Conservation (phyloP, 129 eudicot genomes). For the Chrysanthemum seticuspe region DNA sequence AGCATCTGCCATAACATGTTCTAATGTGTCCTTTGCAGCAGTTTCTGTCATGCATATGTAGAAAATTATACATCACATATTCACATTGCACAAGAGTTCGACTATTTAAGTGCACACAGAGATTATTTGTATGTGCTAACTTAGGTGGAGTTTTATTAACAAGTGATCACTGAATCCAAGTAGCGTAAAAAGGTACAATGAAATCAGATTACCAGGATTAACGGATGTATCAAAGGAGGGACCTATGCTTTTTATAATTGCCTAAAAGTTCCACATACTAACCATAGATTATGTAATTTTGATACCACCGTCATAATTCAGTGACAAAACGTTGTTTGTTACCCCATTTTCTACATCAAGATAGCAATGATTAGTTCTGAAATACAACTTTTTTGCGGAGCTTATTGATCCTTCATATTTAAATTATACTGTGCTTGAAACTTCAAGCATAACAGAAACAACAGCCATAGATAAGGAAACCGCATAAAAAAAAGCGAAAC, state of each 20-base stretch:
- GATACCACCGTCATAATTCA: neutral
- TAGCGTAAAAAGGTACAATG: too few relatives aligned
- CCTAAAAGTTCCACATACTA: neutral
- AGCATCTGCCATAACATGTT: conserved; percentile 86
- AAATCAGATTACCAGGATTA: too few relatives aligned
- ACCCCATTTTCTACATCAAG: neutral
- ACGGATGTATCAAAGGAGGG: neutral
- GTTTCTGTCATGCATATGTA: conserved; percentile 45
- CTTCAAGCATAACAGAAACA: too few relatives aligned
- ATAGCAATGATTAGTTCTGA: neutral
- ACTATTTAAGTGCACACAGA: neutral
- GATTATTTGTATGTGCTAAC: neutral
- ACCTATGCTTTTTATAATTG: neutral
- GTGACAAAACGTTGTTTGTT: neutral
- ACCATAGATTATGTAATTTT: neutral
- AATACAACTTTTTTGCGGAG: neutral
- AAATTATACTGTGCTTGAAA: too few relatives aligned
- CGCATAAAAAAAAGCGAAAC: neutral
- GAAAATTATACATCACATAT: conserved; percentile 10
- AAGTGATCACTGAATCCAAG: too few relatives aligned
- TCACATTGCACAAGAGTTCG: neutral
- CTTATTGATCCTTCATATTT: neutral
- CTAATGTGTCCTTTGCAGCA: conserved; percentile 89
- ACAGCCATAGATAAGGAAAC: too few relatives aligned
- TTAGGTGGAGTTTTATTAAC: too few relatives aligned